Percentiles rank a stretch among this genome's conserved stretches.
Evolutionary conservation across 202 grass and related monocot species (phyloP).

Genomic region (Saccharum hybrid): DNA sequence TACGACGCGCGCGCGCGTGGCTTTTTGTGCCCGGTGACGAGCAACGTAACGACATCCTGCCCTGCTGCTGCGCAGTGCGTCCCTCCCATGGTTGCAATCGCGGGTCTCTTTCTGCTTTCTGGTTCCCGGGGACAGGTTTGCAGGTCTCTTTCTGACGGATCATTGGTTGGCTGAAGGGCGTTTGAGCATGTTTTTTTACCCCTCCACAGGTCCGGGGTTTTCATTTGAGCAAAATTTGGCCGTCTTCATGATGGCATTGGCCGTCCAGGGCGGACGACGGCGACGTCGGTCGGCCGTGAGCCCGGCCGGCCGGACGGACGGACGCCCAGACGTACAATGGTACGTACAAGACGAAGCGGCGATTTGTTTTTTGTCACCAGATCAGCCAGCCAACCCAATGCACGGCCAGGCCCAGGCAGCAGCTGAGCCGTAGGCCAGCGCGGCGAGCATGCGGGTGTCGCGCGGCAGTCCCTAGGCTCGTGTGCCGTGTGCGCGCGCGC

Average conservation of each 20-base stretch:
- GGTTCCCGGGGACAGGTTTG: neutral
- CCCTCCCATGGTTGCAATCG: no score
- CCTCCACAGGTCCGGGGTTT: neutral
- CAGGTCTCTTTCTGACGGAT: constrained; percentile 22
- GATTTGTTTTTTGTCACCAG: neutral
- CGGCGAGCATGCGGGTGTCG: constrained; percentile 28
- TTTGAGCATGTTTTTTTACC: neutral
- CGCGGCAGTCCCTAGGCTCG: neutral
- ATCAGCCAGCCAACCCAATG: neutral
- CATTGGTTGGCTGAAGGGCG: neutral
- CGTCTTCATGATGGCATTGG: neutral
- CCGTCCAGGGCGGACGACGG: neutral
- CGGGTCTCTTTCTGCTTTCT: constrained; percentile 14
- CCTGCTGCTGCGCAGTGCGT: neutral
- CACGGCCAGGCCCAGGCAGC: constrained; percentile 13
- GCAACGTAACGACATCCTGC: neutral
- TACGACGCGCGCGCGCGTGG: neutral
- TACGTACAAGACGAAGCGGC: neutral
- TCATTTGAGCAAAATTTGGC: no score
- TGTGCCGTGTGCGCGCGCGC: no score
- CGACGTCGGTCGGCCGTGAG: constrained; percentile 4
- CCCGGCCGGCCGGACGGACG: neutral
- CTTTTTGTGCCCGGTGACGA: constrained; percentile 10
- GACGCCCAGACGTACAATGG: neutral
- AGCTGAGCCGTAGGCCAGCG: constrained; percentile 32